phyloP scores from a whole-genome alignment of 495 filamentous ascomycete genomes.

The Penicillium tannophilum region DNA sequence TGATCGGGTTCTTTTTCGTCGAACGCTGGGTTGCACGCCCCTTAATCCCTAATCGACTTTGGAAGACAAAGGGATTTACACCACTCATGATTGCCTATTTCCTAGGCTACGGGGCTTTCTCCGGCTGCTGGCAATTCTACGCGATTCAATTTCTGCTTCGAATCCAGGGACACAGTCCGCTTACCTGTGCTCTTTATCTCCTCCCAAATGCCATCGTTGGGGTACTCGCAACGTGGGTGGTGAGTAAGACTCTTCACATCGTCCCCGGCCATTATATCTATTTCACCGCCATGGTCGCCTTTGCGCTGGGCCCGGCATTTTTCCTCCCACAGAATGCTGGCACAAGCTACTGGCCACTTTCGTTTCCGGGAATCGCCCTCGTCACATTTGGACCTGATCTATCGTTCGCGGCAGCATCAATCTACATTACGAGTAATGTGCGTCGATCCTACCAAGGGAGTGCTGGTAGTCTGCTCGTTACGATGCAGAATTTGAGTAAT shows the following conservation, averaged over 20 bases:
- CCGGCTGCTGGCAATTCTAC: constrained; percentile 54
- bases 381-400: constrained; percentile 40
- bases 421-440: constrained; percentile 40
- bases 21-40: constrained; percentile 31
- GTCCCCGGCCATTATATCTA: constrained; percentile 54
- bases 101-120: constrained; percentile 48
- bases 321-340: constrained; percentile 35
- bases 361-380: constrained; percentile 30
- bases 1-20: constrained; percentile 30
- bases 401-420: constrained; percentile 36
- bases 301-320: constrained; percentile 34
- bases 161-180: constrained; percentile 39
- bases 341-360: constrained; percentile 36
- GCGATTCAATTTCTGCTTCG: constrained; percentile 54
- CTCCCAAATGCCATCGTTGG: constrained; percentile 49
- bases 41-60: constrained; percentile 35
- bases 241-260: constrained; percentile 46
- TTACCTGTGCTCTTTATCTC: constrained; percentile 45
- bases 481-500: constrained; percentile 36
- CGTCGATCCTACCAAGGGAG: constrained; percentile 37
- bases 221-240: constrained; percentile 47
- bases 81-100: constrained; percentile 52
- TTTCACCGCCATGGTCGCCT: constrained; percentile 36
- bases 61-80: constrained; percentile 47
- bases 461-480: constrained; percentile 38